phyloP scores from a whole-genome alignment of 768 basidiomycete genomes.

The Sistotremastrum suecicum region DNA sequence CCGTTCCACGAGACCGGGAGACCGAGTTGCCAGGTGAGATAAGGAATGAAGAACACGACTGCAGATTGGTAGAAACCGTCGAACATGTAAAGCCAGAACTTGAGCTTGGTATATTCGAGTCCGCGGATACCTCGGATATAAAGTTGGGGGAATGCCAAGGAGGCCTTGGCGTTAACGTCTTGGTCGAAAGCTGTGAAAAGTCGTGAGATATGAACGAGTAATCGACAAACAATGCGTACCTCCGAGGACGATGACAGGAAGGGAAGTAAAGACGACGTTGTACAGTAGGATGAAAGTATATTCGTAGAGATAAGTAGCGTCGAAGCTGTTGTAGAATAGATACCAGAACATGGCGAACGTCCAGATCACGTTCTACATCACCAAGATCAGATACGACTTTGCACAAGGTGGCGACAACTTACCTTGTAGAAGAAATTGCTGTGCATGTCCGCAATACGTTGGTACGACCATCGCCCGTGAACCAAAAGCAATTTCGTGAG shows the following conservation, averaged over 20 bases:
- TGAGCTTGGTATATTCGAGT: constrained; percentile 78
- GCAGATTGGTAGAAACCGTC: constrained; percentile 91
- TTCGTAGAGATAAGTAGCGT: constrained; percentile 88
- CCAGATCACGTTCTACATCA: constrained; percentile 72
- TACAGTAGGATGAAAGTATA: constrained; percentile 88
- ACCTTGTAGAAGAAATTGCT: constrained; percentile 99
- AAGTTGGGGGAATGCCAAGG: constrained; percentile 87
- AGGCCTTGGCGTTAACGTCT: constrained; percentile 81
- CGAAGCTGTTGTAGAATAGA: constrained; percentile 86
- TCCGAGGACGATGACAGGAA: constrained; percentile 85
- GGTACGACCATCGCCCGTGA: constrained; percentile 96
- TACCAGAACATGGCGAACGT: constrained; percentile 92
- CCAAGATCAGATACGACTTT: constrained; percentile 4
- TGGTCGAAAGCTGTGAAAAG: constrained; percentile 69
- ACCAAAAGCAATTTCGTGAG: constrained; percentile 83
- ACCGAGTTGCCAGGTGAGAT: constrained; percentile 53
- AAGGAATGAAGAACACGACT: constrained; percentile 80
- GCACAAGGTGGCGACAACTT: constrained; percentile 9
- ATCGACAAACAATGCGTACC: constrained; percentile 28
- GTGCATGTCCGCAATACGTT: constrained; percentile 92
- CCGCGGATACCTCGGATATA: constrained; percentile 91
- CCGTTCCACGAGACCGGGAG: constrained; percentile 64
- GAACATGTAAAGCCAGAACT: constrained; percentile 92
- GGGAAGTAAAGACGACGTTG: constrained; percentile 86
- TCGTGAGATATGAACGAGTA: constrained; percentile 1